Evolutionary conservation across 371 early-diverging fungal species (phyloP), one percentile per base, ranked within the genome.

Genomic region (Mortierella sp.): DNA sequence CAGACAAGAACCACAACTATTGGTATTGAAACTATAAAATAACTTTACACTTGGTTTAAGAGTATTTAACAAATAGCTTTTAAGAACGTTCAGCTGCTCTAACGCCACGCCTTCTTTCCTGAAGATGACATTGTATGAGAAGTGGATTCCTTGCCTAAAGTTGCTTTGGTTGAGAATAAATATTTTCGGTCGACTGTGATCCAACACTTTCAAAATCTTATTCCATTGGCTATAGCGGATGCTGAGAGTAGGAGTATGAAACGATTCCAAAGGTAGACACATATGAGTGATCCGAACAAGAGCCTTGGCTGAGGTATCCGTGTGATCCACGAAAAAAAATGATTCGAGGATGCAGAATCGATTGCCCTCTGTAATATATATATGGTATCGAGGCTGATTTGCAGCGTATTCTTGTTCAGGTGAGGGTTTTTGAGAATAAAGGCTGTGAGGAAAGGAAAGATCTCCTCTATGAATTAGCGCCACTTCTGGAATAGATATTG

Each of bases 251-350:
- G 29, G 19, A 1, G 34, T 12, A 1, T 35, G 53, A 53, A 63
- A 37, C 3, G 34, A 8, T 26, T 63, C 64, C 19, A 69, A n/a
- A 3, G 32, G 26, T 15, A 62, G 62, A 35, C 62, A 45, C 19
- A 55, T n/a, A 3, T 55, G 34, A 19, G 56, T 13, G 55, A 55
- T 59, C 12, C n/a, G 23, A 12, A 57, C 4, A 10, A 56, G 28
- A 6, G 64, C 40, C 23, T 53, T 26, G 13, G 34, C 2, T 3
- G 35, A 9, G 1, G 10, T 7, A 8, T 56, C 51, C 37, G 42
- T 60, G 34, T 8, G 53, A 37, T 9, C 68, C 68, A 26, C 61
- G 59, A 19, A 51, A 60, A 29, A 29, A n/a, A 60, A 53, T 15
- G 53, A 23, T 35, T 51, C 8, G 28, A 42, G 29, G 28, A 31